Evolutionary conservation across 1,139 yeast genomes (phyloP).

Genomic region (Candida freyschussii): DNA sequence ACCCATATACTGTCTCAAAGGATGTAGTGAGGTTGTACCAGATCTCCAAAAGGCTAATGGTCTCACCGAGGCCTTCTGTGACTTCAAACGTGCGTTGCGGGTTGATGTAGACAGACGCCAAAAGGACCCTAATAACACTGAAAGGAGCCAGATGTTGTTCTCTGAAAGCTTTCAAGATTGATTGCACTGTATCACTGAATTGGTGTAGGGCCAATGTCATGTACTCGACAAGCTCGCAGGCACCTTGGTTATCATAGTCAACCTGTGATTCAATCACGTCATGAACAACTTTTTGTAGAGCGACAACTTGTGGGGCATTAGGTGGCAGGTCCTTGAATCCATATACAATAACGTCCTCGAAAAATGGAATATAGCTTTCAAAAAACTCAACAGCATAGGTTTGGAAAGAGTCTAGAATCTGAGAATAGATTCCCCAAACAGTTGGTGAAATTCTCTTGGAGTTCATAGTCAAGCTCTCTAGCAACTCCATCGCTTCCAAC

Average conservation of each 20-base stretch:
- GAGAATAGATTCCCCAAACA: conserved; percentile 33
- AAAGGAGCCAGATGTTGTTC: conserved; percentile 26
- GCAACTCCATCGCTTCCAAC: conserved; percentile 74
- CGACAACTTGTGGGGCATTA: conserved; percentile 32
- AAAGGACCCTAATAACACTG: conserved; percentile 53
- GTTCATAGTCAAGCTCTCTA: conserved; percentile 35
- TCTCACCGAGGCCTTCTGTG: conserved; percentile 44
- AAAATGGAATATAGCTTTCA: conserved; percentile 71
- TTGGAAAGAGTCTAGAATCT: conserved; percentile 44
- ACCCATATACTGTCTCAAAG: conserved; percentile 69
- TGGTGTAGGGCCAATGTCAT: conserved; percentile 17
- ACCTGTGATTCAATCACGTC: conserved; percentile 25
- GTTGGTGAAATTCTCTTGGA: conserved; percentile 24
- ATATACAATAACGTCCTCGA: conserved; percentile 70
- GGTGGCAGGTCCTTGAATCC: conserved; percentile 48
- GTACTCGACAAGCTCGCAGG: conserved; percentile 23
- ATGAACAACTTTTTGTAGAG: conserved; percentile 27
- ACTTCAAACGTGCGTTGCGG: conserved; percentile 50
- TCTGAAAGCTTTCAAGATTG: conserved; percentile 13
- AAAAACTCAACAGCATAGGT: conserved; percentile 57
- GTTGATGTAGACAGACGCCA: conserved; percentile 64
- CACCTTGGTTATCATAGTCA: conserved; percentile 22
- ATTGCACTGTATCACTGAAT: conserved; percentile 15
- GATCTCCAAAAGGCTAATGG: conserved; percentile 47
- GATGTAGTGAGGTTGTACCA: conserved; percentile 60